Conservation (phyloP, 768 basidiomycete genomes). For the Myochromella boudieri region DNA sequence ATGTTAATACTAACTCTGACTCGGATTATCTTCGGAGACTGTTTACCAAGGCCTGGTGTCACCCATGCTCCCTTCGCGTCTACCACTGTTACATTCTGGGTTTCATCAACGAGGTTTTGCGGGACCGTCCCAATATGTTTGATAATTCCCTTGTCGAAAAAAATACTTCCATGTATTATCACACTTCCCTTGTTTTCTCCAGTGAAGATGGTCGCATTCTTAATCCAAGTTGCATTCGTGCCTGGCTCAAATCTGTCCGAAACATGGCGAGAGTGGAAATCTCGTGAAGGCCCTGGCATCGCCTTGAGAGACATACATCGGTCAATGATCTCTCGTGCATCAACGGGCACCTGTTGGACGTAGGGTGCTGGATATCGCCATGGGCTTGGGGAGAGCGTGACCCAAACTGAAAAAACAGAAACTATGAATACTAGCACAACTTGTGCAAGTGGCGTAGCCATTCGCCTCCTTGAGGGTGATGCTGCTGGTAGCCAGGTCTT, state of each 20-base stretch:
- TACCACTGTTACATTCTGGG: slow-evolving; percentile 48
- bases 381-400: slow-evolving; percentile 8
- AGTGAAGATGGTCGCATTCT: slow-evolving; percentile 69
- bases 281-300: slow-evolving; percentile 39
- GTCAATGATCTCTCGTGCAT: slow-evolving; percentile 34
- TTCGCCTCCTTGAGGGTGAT: slow-evolving; percentile 2
- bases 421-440: slow-evolving; percentile 15
- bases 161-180: slow-evolving; percentile 59
- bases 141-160: slow-evolving; percentile 67
- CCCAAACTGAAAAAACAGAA: slow-evolving; percentile 14
- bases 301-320: slow-evolving; percentile 53
- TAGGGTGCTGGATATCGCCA: too few species aligned
- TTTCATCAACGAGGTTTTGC: slow-evolving; percentile 31
- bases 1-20: too few species aligned
- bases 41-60: slow-evolving; percentile 61
- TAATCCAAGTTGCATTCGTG: slow-evolving; percentile 65
- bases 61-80: slow-evolving; percentile 69
- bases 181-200: slow-evolving; percentile 56
- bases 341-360: too few species aligned
- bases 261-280: slow-evolving; percentile 39
- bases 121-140: slow-evolving; percentile 57
- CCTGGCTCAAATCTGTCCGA: slow-evolving; percentile 71
- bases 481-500: neutral
- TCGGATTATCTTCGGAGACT: too few species aligned
- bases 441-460: slow-evolving; percentile 9